Percentiles rank a stretch among this genome's conserved stretches.
phyloP scores from a whole-genome alignment of 73 alveolate species.

The Blepharisma japonicum region DNA sequence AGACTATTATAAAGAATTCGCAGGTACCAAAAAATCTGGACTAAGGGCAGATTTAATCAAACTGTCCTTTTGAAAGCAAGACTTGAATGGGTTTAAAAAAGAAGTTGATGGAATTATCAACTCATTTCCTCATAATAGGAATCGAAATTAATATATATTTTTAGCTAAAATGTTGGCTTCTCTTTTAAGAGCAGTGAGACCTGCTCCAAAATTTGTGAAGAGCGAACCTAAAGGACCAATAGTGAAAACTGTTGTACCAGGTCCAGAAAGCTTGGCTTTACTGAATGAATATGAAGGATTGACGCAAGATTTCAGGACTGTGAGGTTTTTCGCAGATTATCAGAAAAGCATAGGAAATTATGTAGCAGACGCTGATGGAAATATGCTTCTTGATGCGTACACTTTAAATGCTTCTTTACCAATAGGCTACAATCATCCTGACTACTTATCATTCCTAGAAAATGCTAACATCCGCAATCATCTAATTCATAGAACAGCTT shows the following conservation, averaged over 20 bases:
- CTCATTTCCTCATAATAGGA: too few species aligned
- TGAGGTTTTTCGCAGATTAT: slow-evolving; percentile 34
- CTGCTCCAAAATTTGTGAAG: not conserved
- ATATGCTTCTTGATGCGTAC: slow-evolving; percentile 43
- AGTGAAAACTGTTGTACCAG: slow-evolving; percentile 23
- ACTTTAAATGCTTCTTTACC: slow-evolving; percentile 34
- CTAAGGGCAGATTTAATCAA: too few species aligned
- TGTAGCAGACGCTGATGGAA: slow-evolving; percentile 60
- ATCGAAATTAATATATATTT: too few species aligned
- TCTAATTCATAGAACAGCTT: slow-evolving; percentile 33
- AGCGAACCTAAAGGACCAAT: slow-evolving; percentile 32
- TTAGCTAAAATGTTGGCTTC: too few species aligned
- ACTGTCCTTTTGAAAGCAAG: too few species aligned
- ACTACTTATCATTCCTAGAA: slow-evolving; percentile 22
- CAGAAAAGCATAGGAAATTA: slow-evolving; percentile 55
- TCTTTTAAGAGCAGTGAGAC: too few species aligned
- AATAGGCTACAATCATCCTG: slow-evolving; percentile 57
- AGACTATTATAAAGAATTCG: too few species aligned
- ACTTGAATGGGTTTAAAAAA: too few species aligned
- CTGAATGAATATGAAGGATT: slow-evolving; percentile 28
- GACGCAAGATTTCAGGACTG: slow-evolving; percentile 30
- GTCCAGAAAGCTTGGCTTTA: slow-evolving; percentile 30
- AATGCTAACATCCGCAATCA: slow-evolving; percentile 38
- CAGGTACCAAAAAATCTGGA: too few species aligned
- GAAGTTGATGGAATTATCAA: too few species aligned